Evolutionary conservation across 2,329 filamentous ascomycete genomes (phyloP).

Genomic region (Microcyclospora tardicrescens): DNA sequence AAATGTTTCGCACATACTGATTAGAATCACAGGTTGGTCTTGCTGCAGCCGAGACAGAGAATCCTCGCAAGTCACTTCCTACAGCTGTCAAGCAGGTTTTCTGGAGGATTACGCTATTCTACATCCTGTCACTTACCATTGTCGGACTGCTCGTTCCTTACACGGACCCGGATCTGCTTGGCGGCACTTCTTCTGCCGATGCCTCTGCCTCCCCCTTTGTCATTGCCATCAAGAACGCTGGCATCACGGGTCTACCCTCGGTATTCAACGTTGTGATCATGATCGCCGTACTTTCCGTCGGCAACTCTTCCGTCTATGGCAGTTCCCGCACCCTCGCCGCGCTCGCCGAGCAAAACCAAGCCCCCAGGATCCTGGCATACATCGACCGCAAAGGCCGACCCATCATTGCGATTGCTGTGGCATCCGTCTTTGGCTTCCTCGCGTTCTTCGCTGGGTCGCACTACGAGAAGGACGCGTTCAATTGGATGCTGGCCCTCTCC

Average conservation of each 20-base stretch:
- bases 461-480: slow-evolving; percentile 38
- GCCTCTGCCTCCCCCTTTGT: slow-evolving; percentile 79
- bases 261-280: slow-evolving; percentile 95
- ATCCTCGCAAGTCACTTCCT: slow-evolving; percentile 68
- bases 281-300: slow-evolving; percentile 77
- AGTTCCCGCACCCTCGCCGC: slow-evolving; percentile 82
- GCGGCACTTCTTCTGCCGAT: slow-evolving; percentile 45
- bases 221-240: slow-evolving; percentile 67
- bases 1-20: no score
- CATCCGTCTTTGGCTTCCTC: slow-evolving; percentile 41
- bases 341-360: slow-evolving; percentile 62
- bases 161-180: slow-evolving; percentile 50
- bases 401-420: slow-evolving; percentile 36
- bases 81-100: slow-evolving; percentile 88
- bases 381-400: slow-evolving; percentile 51
- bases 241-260: slow-evolving; percentile 67
- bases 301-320: slow-evolving; percentile 84
- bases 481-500: slow-evolving; percentile 57
- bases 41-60: slow-evolving; percentile 65
- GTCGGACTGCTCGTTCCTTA: slow-evolving; percentile 75
- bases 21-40: slow-evolving; percentile 35
- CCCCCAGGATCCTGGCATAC: slow-evolving; percentile 43
- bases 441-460: slow-evolving; percentile 45
- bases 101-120: slow-evolving; percentile 87
- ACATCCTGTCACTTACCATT: slow-evolving; percentile 67